phyloP scores from a whole-genome alignment of 495 filamentous ascomycete genomes.

The Podospora tetraspora region DNA sequence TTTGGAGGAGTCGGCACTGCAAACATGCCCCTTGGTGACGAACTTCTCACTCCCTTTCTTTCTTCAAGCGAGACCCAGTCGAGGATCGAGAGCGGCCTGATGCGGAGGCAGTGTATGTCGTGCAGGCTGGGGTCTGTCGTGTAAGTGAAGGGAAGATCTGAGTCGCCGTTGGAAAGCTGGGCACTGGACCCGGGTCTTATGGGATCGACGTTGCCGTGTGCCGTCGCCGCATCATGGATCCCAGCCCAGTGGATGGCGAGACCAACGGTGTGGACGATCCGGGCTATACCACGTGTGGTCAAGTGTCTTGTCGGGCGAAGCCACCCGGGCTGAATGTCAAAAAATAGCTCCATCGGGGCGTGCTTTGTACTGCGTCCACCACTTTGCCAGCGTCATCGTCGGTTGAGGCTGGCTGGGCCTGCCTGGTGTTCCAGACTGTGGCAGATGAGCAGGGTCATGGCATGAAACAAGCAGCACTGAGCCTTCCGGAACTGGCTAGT shows the following conservation, averaged over 20 bases:
- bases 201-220: background rate
- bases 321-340: constrained; percentile 9
- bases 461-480: constrained; percentile 22
- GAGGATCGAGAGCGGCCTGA: background rate
- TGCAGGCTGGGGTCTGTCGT: background rate
- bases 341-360: constrained; percentile 8
- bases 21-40: constrained; percentile 68
- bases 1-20: constrained; percentile 68
- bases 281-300: background rate
- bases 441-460: constrained; percentile 8
- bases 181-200: background rate
- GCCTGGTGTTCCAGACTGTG: background rate
- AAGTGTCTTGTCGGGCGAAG: constrained; percentile 1
- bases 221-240: background rate
- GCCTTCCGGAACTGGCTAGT: constrained; percentile 17
- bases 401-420: constrained; percentile 18
- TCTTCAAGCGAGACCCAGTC: constrained; percentile 23
- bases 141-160: background rate
- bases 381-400: constrained; percentile 1
- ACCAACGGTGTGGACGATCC: constrained; percentile 8
- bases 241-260: constrained; percentile 16
- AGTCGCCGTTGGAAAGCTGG: background rate
- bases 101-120: background rate
- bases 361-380: constrained; percentile 6
- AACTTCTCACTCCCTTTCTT: constrained; percentile 61